Evolutionary conservation across 2,329 filamentous ascomycete species (phyloP).

Genomic region (Aspergillus proliferans): DNA sequence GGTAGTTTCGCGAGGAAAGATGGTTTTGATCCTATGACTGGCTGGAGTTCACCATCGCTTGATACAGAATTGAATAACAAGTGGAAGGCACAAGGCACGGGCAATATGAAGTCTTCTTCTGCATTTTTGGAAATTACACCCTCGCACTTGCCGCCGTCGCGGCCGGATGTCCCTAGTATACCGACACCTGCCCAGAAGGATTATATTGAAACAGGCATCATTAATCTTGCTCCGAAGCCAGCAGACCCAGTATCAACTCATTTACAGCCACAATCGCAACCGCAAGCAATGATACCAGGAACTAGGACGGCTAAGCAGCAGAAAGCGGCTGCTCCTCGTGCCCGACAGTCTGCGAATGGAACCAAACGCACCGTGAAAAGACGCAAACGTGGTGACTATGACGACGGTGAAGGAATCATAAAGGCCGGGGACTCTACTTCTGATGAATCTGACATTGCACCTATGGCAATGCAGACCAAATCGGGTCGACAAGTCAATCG

Average conservation of each 20-base stretch:
- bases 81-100: constrained; percentile 2
- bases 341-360: constrained; percentile 12
- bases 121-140: constrained; percentile 20
- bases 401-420: constrained; percentile 28
- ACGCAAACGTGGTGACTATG: constrained; percentile 19
- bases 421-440: constrained; percentile 32
- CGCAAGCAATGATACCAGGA: constrained; percentile 2
- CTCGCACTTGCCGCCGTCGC: constrained; percentile 15
- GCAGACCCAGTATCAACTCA: constrained; percentile 1
- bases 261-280: constrained; percentile 5
- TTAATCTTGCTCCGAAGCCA: constrained; percentile 12
- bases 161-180: constrained; percentile 7
- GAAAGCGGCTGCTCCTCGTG: constrained; percentile 10
- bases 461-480: constrained; percentile 62
- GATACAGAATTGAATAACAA: constrained; percentile 1
- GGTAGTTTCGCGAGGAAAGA: constrained; percentile 12
- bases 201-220: constrained; percentile 3
- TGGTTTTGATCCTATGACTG: constrained; percentile 6
- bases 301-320: constrained; percentile 5
- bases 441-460: constrained; percentile 43
- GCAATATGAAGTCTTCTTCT: constrained; percentile 20
- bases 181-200: constrained; percentile 3
- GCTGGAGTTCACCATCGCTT: constrained; percentile 7
- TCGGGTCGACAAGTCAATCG: constrained; percentile 66
- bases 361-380: constrained; percentile 13